These are phyloP conservation scores for Pichia sp. DNA, from an alignment of 1,139 yeast genomes.

Conservation along the genomic window DNA sequence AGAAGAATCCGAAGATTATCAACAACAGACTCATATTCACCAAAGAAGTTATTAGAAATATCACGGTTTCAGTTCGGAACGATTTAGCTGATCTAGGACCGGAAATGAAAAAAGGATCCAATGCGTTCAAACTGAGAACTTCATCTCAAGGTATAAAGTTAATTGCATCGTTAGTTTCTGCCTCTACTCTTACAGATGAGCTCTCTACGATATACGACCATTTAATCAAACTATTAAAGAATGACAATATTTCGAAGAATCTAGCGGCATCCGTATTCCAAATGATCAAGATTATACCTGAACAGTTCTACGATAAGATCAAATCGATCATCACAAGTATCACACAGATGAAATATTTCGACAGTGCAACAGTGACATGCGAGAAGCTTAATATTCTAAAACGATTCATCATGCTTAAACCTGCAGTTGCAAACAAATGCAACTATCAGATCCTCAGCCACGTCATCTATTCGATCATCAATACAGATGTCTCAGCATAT, in stretches of 20 bases:
- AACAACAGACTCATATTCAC: conserved; percentile 5
- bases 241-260: conserved; percentile 32
- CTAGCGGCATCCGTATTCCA: conserved; percentile 35
- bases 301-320: conserved; percentile 21
- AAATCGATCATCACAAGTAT: conserved; percentile 31
- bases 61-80: conserved; percentile 13
- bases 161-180: conserved; percentile 22
- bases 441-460: conserved; percentile 48
- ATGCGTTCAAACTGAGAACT: conserved; percentile 28
- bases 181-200: conserved; percentile 1
- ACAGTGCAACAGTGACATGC: conserved; percentile 48
- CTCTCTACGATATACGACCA: conserved; percentile 7
- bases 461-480: conserved; percentile 43
- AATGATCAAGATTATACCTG: conserved; percentile 31
- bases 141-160: conserved; percentile 31
- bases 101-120: conserved; percentile 13
- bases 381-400: conserved; percentile 48
- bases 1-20: conserved; percentile 22
- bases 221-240: conserved; percentile 20
- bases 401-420: conserved; percentile 41
- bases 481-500: conserved; percentile 29
- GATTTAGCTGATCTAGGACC: conserved; percentile 1
- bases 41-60: conserved; percentile 2
- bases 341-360: conserved; percentile 43
- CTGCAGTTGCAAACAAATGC: conserved; percentile 48